Conservation (phyloP, 2,329 filamentous ascomycete genomes). For the Myriosclerotinia scirpicola region DNA sequence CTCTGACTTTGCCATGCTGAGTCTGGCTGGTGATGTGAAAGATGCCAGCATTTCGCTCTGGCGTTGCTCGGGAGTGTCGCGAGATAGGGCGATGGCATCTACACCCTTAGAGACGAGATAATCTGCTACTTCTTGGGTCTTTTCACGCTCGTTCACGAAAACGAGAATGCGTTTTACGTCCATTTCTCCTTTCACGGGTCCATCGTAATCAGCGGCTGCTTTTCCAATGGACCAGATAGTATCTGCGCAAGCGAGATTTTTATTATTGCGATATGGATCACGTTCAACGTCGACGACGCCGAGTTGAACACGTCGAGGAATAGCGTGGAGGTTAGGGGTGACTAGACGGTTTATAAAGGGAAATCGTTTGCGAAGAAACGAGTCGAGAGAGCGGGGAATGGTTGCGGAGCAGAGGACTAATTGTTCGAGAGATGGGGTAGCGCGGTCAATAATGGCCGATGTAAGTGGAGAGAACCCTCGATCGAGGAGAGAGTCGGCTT, state of each 20-base stretch:
- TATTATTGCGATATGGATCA: slow-evolving; percentile 92
- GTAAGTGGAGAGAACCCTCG: slow-evolving; percentile 87
- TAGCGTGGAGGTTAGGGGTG: slow-evolving; percentile 93
- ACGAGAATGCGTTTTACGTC: slow-evolving; percentile 85
- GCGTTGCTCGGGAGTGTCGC: slow-evolving; percentile 77
- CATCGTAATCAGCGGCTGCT: slow-evolving; percentile 61
- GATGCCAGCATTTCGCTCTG: slow-evolving; percentile 73
- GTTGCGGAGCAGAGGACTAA: slow-evolving; percentile 94
- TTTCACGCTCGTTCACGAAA: slow-evolving; percentile 95
- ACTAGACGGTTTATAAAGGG: slow-evolving; percentile 83
- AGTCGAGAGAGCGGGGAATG: slow-evolving; percentile 86
- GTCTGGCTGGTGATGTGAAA: slow-evolving; percentile 55
- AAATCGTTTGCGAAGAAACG: slow-evolving; percentile 76
- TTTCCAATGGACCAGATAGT: slow-evolving; percentile 92
- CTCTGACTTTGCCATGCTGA: slow-evolving; percentile 7
- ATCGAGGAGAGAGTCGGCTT: slow-evolving; percentile 94
- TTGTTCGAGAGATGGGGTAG: slow-evolving; percentile 77
- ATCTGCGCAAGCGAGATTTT: slow-evolving; percentile 89
- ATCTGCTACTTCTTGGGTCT: slow-evolving; percentile 74
- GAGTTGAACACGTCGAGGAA: slow-evolving; percentile 90
- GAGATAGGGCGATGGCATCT: slow-evolving; percentile 78
- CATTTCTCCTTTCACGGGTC: slow-evolving; percentile 53
- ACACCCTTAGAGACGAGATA: slow-evolving; percentile 85
- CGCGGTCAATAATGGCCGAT: slow-evolving; percentile 76
- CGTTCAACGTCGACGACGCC: slow-evolving; percentile 89